Conservation (phyloP, 2,329 filamentous ascomycete species). For the Claviceps sp. region DNA sequence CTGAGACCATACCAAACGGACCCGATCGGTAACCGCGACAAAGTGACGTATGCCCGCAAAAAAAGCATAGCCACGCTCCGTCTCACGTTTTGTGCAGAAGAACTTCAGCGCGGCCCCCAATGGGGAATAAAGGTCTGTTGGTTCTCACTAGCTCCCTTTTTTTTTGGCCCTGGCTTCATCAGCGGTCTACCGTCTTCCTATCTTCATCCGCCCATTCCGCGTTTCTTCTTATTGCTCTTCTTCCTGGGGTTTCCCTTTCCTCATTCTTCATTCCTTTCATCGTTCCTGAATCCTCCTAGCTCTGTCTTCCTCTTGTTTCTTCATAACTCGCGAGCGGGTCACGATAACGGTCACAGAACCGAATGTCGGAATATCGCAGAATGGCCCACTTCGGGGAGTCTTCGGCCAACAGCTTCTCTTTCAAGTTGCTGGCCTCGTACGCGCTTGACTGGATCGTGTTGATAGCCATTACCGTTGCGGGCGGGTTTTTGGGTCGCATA, state of each 20-base stretch:
- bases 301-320: not conserved
- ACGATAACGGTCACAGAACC: not conserved
- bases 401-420: conserved; percentile 15
- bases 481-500: conserved; percentile 43
- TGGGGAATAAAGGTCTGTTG: no score
- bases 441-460: conserved; percentile 63
- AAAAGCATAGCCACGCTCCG: not conserved
- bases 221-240: not conserved
- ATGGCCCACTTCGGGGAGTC: conserved; percentile 13
- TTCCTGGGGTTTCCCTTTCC: not conserved
- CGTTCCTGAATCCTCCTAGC: not conserved
- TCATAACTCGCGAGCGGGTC: not conserved
- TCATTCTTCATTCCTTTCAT: no score
- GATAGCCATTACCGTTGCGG: conserved; percentile 42
- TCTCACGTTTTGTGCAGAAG: not conserved
- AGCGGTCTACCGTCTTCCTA: no score
- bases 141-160: no score
- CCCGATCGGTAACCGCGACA: not conserved
- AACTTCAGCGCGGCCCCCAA: no score
- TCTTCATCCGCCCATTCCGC: not conserved
- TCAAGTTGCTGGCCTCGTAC: conserved; percentile 46
- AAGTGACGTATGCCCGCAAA: not conserved
- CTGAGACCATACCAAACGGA: not conserved
- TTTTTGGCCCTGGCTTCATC: no score
- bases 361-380: conserved; percentile 17